Evolutionary conservation across 768 basidiomycete species (phyloP).

Genomic region (Kwoniella botswanensis): DNA sequence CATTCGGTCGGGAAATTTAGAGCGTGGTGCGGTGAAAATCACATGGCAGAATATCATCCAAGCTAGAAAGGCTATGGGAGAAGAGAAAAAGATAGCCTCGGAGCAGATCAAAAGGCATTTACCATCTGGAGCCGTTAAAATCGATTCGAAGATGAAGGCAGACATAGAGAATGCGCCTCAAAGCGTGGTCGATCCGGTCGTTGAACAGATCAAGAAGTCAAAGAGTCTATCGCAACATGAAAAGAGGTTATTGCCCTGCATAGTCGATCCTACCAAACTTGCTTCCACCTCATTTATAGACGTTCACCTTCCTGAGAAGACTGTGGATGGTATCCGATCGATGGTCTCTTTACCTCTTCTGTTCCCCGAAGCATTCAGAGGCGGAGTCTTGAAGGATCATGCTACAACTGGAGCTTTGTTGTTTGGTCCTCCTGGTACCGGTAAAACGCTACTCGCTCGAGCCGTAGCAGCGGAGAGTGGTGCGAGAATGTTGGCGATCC

Average conservation of each 20-base stretch:
- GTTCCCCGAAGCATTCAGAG: conserved; percentile 82
- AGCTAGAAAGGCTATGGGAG: conserved; percentile 20
- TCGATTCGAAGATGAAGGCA: conserved; percentile 36
- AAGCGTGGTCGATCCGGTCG: conserved; percentile 64
- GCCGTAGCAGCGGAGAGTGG: conserved; percentile 93
- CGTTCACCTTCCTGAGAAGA: conserved; percentile 84
- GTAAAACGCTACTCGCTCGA: conserved; percentile 85
- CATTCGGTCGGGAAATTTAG: conserved; percentile 3
- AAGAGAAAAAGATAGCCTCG: conserved; percentile 27
- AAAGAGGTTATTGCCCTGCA: conserved; percentile 76
- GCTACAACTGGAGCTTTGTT: conserved; percentile 87
- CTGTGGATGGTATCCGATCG: conserved; percentile 88
- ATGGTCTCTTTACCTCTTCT: conserved; percentile 87
- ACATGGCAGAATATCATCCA: conserved; percentile 34
- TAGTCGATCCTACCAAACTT: conserved; percentile 75
- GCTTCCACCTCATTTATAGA: conserved; percentile 74
- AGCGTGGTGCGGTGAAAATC: conserved; percentile 10
- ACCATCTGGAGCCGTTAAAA: background rate
- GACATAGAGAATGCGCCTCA: conserved; percentile 28
- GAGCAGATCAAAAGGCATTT: conserved; percentile 30
- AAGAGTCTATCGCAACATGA: conserved; percentile 80
- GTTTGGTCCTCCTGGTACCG: conserved; percentile 89
- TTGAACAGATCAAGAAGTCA: conserved; percentile 77
- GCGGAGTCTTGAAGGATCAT: conserved; percentile 88
- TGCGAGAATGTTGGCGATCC: conserved; percentile 86